Evolutionary conservation across 331 rosid species (phyloP).

Genomic region (Acacia pycnantha): DNA sequence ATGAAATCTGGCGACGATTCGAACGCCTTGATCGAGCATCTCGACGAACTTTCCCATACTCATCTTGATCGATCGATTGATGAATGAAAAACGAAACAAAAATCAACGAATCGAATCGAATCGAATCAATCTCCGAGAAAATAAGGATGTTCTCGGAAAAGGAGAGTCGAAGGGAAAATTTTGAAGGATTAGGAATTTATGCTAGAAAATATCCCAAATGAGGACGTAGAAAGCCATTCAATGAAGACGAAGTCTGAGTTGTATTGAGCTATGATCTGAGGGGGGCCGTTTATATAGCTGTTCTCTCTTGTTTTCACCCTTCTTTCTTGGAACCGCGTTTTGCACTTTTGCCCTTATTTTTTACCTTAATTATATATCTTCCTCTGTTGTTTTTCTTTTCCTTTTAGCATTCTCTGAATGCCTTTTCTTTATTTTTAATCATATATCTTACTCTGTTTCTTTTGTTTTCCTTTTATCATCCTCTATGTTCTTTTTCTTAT

Average conservation of each 20-base stretch:
- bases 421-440: no score
- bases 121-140: background rate
- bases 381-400: background rate
- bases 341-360: background rate
- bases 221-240: conserved; percentile 1
- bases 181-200: background rate
- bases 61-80: background rate
- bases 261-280: background rate
- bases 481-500: no score
- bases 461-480: no score
- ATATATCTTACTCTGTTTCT: no score
- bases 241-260: background rate
- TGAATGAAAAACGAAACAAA: background rate
- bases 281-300: background rate
- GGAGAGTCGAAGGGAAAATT: background rate
- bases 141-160: background rate
- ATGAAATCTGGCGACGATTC: conserved; percentile 50
- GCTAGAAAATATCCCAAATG: background rate
- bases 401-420: background rate
- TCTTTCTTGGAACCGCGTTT: conserved; percentile 1
- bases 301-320: background rate
- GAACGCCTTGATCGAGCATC: conserved; percentile 53
- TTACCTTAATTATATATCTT: background rate
- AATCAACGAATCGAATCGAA: background rate
- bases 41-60: conserved; percentile 52